Base-by-base conservation (phyloP, 345 rosid genomes). In the Populus alba region DNA sequence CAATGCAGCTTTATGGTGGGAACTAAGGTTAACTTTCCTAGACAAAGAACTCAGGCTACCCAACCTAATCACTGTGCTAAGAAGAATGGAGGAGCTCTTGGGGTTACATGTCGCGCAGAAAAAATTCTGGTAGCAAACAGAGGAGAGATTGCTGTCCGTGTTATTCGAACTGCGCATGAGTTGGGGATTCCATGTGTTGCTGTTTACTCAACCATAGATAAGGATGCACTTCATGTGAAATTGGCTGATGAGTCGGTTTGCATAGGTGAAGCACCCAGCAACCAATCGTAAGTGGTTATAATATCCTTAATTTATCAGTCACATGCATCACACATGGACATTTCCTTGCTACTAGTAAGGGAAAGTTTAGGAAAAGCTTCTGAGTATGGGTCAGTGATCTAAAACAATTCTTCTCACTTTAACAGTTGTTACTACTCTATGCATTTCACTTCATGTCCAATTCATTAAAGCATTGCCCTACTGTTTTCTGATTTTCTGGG, bases 191-290 rank as follows among this genome's bases (percentile, higher is more conserved):
- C 99, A 41, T 96, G 99, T 85, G 99, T 96, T 75, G 97, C 97
- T 80, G 98, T 96, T 66, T 96, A 96, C 83, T 96, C 98, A 0
- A 96, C 97, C 4, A 96, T 92, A 22, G 99, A 96, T 69, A 96
- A 91, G 85, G 99, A 94, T 78, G 99, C 98, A 1, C 95, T 96
- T 8, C 99, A 94, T 81, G 98, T 96, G 17, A 93, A 94, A 81
- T 83, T 96, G 85, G 98, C 99, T 74, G 98, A 96, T 80, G 97
- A 92, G 80, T 90, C 99, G 0, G 94, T 96, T 83, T 96, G 99
- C 79, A 96, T 96, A 20, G 99, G 99, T 70, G 99, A 96, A 91
- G 99, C 99, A 62, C 98, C 99, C 0, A 96, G 99, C 85, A 96
- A 83, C 79, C 98, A 96, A 81, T 94, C 98, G 98, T 96, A 85